A percentile compares a stretch with the other conserved stretches of the same genome.
Conservation (phyloP, 2,329 filamentous ascomycete genomes). For the Fusarium armeniacum region DNA sequence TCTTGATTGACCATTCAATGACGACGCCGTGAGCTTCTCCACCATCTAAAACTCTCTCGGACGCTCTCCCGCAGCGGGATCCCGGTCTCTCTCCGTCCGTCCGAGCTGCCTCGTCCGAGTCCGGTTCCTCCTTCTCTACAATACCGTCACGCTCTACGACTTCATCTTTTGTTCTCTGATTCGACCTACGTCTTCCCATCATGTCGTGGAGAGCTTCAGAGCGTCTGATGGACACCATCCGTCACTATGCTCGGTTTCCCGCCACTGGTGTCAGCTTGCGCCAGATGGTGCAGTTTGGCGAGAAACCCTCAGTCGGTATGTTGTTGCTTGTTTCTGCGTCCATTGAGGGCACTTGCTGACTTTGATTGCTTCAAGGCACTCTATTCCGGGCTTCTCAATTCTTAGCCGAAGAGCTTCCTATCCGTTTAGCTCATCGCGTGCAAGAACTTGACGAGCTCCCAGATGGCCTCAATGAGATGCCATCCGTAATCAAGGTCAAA, state of each 20-base stretch:
- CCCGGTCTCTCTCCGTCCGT: conserved; percentile 47
- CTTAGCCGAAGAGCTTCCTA: conserved; percentile 96
- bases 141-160: conserved; percentile 21
- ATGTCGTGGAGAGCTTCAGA: conserved; percentile 97
- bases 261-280: conserved; percentile 95
- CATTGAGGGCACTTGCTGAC: conserved; percentile 69
- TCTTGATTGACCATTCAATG: conserved; percentile 45
- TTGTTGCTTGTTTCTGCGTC: conserved; percentile 83
- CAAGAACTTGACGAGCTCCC: conserved; percentile 93
- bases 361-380: conserved; percentile 72
- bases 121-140: conserved; percentile 34
- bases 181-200: conserved; percentile 47
- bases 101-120: conserved; percentile 47
- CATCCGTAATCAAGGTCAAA: conserved; percentile 92
- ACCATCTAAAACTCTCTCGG: conserved; percentile 41
- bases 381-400: conserved; percentile 98
- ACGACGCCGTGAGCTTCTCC: conserved; percentile 49
- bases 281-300: conserved; percentile 99
- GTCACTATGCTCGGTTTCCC: conserved; percentile 96
- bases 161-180: conserved; percentile 25
- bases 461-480: conserved; percentile 98
- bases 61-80: conserved; percentile 43
- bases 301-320: conserved; percentile 89
- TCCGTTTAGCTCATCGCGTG: conserved; percentile 94
- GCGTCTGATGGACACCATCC: conserved; percentile 95